Conservation (phyloP, 352 stramenopile species). For the Phytophthora fragariae region DNA sequence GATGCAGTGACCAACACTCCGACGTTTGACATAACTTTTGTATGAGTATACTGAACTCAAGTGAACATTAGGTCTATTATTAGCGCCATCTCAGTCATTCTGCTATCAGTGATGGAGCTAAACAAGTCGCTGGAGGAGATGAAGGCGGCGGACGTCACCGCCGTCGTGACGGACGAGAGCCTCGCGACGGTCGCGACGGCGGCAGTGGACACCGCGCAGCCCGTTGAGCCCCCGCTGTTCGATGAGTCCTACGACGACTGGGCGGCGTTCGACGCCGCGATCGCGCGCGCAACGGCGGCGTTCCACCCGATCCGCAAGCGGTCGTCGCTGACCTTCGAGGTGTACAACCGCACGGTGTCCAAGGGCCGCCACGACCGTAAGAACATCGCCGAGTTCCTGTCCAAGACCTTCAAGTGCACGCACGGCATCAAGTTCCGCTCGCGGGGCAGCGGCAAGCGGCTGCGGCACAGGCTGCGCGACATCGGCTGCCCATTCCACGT, state of each 20-base stretch:
- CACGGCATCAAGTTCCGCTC: conserved; percentile 87
- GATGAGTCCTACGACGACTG: conserved; percentile 83
- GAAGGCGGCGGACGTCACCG: conserved; percentile 19
- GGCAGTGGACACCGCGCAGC: not conserved
- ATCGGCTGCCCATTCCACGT: conserved; percentile 85
- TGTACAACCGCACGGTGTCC: conserved; percentile 89
- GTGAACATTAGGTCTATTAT: conserved; percentile 11
- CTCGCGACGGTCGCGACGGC: not conserved
- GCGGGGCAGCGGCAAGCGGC: conserved; percentile 69
- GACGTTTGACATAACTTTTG: not conserved
- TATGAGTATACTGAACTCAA: conserved; percentile 16
- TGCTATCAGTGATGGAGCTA: conserved; percentile 30
- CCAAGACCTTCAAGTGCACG: conserved; percentile 88
- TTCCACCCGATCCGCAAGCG: conserved; percentile 86
- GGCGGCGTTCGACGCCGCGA: conserved; percentile 67
- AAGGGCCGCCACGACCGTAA: conserved; percentile 83
- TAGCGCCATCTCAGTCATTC: conserved; percentile 1
- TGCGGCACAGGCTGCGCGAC: conserved; percentile 74
- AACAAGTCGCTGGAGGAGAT: conserved; percentile 35
- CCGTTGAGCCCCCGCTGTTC: conserved; percentile 52
- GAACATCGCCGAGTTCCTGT: conserved; percentile 76
- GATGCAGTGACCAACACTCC: not conserved
- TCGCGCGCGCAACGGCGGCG: conserved; percentile 63
- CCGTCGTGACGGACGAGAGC: conserved; percentile 1
- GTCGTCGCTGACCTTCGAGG: conserved; percentile 85